Evolutionary conservation across 2,329 filamentous ascomycete genomes (phyloP), one percentile per base, ranked within the genome.

Genomic region (Aspergillus pseudoviridinutans): DNA sequence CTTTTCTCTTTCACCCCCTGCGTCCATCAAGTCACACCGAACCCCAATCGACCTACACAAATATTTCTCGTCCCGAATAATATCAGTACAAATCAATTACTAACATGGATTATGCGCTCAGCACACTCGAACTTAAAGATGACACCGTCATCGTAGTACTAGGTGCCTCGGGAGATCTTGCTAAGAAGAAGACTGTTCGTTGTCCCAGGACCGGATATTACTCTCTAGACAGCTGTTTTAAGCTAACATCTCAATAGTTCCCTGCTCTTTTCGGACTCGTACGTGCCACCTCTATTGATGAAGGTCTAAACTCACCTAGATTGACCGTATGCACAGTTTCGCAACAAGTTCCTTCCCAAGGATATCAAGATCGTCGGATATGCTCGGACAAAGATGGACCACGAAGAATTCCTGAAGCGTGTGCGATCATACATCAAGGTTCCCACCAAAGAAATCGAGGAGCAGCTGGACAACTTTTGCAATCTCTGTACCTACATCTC

Each of bases 351-450:
- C 82, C 90, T 99, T 53, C 94, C 79, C 69, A 96, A 96, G 79
- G 92, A 95, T 78, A 92, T 96, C 79, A 90, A 87, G 78, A 97
- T 99, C 74, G 87, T 99, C 71, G 94, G 94, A 82, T 99, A 99
- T 91, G 94, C 94, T 70, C 88, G 94, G 75, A 99, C 94, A 68
- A 97, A 97, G 84, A 99, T 99, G 94, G 92, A 97, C 80, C 92
- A 93, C 71, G 87, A 91, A 64, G 94, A 99, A 78, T 97, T 90
- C 81, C 84, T 97, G 74, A 90, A 88, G 79, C 87, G 94, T 67
- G 92, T 99, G 78, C 93, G 90, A 80, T 96, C 92, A 60, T 95
- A 97, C 81, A 99, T 99, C 82, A 97, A 99, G 85, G 94, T 92
- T 17, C 94, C 94, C 17, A 97, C 93, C 67, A 96, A 96, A 82